A percentile compares a stretch with the other conserved stretches of the same genome.
Conservation (phyloP, 208 protist species). For the Lotmaria passim region DNA sequence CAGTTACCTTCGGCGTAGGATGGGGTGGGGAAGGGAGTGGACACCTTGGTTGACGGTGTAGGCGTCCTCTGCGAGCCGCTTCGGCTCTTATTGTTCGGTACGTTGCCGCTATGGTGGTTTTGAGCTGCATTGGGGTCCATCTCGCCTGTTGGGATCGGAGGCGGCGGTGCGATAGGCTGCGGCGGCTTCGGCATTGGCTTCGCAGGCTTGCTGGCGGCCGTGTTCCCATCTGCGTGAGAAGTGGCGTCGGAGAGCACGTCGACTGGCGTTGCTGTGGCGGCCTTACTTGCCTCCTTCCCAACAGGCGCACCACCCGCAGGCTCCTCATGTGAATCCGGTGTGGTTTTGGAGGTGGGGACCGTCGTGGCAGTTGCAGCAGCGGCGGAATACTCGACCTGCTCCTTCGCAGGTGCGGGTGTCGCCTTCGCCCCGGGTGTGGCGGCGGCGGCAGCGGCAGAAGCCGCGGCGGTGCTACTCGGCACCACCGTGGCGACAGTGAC, state of each 20-base stretch:
- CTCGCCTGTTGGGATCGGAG: slow-evolving; percentile 15
- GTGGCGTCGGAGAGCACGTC: background rate
- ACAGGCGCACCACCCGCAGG: background rate
- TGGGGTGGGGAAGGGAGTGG: background rate
- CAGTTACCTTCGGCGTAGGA: slow-evolving; percentile 8
- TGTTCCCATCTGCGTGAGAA: background rate
- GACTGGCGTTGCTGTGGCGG: background rate
- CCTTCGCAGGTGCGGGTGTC: no score
- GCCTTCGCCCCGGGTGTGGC: background rate
- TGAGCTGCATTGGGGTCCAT: slow-evolving; percentile 3
- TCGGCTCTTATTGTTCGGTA: background rate
- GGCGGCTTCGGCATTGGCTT: background rate
- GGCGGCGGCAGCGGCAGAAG: background rate
- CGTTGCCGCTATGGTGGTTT: background rate
- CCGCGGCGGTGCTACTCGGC: background rate
- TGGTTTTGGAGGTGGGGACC: background rate
- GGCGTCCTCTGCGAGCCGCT: background rate
- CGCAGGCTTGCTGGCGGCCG: background rate
- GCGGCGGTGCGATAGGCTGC: background rate
- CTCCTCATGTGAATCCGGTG: background rate
- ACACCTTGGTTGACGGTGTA: background rate
- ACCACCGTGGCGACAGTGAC: background rate
- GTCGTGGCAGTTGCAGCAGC: no score
- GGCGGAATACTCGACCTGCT: background rate
- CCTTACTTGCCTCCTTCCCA: background rate